These are phyloP conservation scores for Magnusiomyces suaveolens DNA, from an alignment of 1,139 yeast species.

Conservation along the genomic window DNA sequence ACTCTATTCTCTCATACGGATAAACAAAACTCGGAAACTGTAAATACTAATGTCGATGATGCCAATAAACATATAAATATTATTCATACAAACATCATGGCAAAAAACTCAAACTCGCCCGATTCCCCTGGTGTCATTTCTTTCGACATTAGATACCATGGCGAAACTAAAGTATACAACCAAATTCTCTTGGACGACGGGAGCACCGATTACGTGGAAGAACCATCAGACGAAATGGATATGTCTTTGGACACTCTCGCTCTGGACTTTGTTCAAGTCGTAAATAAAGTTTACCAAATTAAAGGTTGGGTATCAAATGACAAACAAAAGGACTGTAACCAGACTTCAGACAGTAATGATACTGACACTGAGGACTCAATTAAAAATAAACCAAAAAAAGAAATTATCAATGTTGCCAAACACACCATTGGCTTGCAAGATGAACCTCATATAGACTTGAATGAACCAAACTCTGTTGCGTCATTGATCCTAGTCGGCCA, in stretches of 20 bases:
- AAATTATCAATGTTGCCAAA: too few relatives aligned
- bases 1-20: too few relatives aligned
- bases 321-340: background rate
- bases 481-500: conserved; percentile 63
- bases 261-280: conserved; percentile 45
- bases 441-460: conserved; percentile 10
- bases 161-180: conserved; percentile 36
- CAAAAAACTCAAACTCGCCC: too few relatives aligned
- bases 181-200: conserved; percentile 15
- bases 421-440: too few relatives aligned
- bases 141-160: conserved; percentile 83
- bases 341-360: background rate
- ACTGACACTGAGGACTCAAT: conserved; percentile 1
- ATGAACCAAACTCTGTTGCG: too few relatives aligned
- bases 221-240: conserved; percentile 1
- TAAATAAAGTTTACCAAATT: conserved; percentile 33
- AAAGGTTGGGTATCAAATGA: conserved; percentile 19
- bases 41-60: too few relatives aligned
- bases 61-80: too few relatives aligned
- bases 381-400: too few relatives aligned
- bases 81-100: too few relatives aligned
- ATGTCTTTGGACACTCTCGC: conserved; percentile 42
- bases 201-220: conserved; percentile 32
- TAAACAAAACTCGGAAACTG: too few relatives aligned
- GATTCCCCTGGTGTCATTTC: conserved; percentile 32